Base-by-base conservation (phyloP, 2,329 filamentous ascomycete genomes). In the Metarhizium robertsii region DNA sequence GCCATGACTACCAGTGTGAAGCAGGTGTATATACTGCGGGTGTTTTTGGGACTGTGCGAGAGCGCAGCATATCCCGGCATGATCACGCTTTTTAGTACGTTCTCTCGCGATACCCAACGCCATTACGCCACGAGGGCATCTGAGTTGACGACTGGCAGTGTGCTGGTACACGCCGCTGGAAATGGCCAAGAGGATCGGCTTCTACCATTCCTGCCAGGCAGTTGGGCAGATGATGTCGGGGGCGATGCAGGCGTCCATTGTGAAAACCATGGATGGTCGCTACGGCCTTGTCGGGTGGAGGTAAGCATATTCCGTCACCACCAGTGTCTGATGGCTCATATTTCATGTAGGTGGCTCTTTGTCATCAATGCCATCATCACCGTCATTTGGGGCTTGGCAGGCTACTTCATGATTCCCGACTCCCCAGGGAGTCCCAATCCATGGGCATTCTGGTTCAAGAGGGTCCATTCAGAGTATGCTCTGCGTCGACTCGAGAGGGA, bases 191-290 rank as follows among this genome's bases (percentile, higher is more conserved):
- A 62, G 72, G 14, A 67, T 72, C 14, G 72, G 74, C 16, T 67
- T 75, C 32, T 70, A 76, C 49, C 72, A 73, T 14, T 70, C 71
- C 62, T 75, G 61, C 63, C 73, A 59, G 64, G 70, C 54, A 8
- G 65, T 69, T 0, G 73, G 71, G 0, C 66, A 69, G 4, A 75
- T 75, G 69, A 73, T 75, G 55, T 72, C 70, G 0, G 73, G 72
- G 0, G 74, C 74, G 48, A 63, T 76, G 11, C 73, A 75, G 58
- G 70, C 73, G 1, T 73, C 67, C 1, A 67, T 76, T 1, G 70
- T 74, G 36, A 65, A 62, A 18, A 69, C 70, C 4, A 65, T 76
- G 49, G 63, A 75, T 36, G 71, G 72, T 1, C 62, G 55, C 2
- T 58, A 64, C 5, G 72, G 72, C 0, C 65, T 73, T 11, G 61